Percentiles rank a stretch among this genome's conserved stretches.
Evolutionary conservation across 345 rosid species (phyloP).

Genomic region (Moricandia moricandioides): DNA sequence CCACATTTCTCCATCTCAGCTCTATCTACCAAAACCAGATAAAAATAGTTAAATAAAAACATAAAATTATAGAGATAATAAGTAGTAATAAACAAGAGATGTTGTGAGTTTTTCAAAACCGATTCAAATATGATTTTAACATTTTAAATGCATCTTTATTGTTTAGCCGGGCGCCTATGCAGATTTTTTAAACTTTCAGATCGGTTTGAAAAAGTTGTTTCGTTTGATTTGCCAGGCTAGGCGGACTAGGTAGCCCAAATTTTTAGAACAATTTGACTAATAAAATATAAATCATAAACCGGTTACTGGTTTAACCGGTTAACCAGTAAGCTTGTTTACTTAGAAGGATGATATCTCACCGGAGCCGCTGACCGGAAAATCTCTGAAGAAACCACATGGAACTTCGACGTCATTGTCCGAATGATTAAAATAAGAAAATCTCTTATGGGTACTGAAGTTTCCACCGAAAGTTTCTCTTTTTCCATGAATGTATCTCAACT

Average conservation of each 20-base stretch:
- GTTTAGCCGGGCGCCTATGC: too few relatives aligned
- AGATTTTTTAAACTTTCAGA: too few relatives aligned
- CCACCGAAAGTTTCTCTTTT: conserved; percentile 63
- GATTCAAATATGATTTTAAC: too few relatives aligned
- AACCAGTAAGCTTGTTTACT: neutral
- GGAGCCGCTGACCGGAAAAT: conserved; percentile 53
- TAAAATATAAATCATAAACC: neutral
- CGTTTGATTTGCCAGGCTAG: too few relatives aligned
- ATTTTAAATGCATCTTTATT: too few relatives aligned
- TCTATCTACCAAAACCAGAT: conserved; percentile 46
- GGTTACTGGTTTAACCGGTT: neutral
- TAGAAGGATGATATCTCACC: conserved; percentile 43
- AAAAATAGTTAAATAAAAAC: neutral
- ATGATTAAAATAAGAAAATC: conserved; percentile 63
- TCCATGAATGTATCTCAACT: conserved; percentile 56
- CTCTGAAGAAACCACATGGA: conserved; percentile 81
- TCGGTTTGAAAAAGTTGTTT: too few relatives aligned
- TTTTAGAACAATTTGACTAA: neutral
- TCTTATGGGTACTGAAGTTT: conserved; percentile 47
- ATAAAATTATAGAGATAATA: neutral
- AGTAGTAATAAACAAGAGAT: neutral
- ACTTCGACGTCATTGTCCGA: conserved; percentile 35
- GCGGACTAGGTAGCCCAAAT: too few relatives aligned
- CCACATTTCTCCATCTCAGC: conserved; percentile 80
- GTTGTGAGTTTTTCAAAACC: neutral